Base-by-base conservation (phyloP, 345 rosid species). In the Gossypium arboreum region DNA sequence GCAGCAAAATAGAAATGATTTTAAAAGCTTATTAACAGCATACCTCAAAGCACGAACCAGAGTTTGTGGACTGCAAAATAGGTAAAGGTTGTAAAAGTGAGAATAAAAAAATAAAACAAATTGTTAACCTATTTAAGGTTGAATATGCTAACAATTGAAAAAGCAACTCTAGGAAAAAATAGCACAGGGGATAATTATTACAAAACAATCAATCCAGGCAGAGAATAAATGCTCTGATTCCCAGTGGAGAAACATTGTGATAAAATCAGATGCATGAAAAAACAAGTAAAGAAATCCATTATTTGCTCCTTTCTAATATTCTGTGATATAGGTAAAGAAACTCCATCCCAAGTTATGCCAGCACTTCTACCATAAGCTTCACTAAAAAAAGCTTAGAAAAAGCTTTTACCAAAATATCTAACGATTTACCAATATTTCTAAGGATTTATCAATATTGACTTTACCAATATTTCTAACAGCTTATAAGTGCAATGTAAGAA, bases 11-110 rank as follows among this genome's bases (percentile, higher is more conserved):
- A 60, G 16, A 73, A 60, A 27, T 59, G 4, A 47, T 73, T 61
- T 25, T 7, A 60, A 29, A 54, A 52, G 71, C 39, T 70, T 22
- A 45, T 27, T 51, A 20, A 24, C 73, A 76, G 77, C 85, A 79
- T 85, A 95, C 99, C 99, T 95, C 77, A 95, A 79, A 77, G 97
- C 96, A 83, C 98, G 99, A 75, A 95, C 99, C 85, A 95, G 81
- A 18, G 98, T 95, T 83, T 93, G 98, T 70, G 99, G 98, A 85
- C 99, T 95, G 90, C 93, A 88, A 81, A 78, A 81, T 9, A 68
- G 45, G 68, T 71, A 85, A 60, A 63, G 15, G 74, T 66, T 29
- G 54, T 83, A 16, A 67, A 27, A 55, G 63, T 74, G 50, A 7
- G 63, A 61, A 41, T 39, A 50, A 25, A 60, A 76, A 63, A 22